These are phyloP conservation scores for Protea cynaroides DNA, from an alignment of 164 flowering plant genomes.

Conservation along the genomic window DNA sequence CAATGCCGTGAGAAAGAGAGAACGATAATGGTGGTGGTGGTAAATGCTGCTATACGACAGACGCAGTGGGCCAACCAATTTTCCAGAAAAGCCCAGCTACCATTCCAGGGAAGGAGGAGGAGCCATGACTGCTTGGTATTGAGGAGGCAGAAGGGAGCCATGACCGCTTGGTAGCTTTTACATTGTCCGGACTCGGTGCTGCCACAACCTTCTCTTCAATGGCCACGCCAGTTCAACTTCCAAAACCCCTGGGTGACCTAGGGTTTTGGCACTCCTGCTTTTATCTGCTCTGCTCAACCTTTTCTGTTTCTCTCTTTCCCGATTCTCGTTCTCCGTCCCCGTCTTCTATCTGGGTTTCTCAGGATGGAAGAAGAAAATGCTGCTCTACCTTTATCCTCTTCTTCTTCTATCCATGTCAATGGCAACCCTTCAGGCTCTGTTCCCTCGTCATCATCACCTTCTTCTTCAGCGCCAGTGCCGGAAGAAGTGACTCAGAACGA, in stretches of 20 bases:
- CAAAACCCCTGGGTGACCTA: background rate
- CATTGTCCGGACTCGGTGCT: background rate
- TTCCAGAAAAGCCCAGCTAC: slow-evolving; percentile 1
- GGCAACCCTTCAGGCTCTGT: background rate
- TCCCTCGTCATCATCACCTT: slow-evolving; percentile 17
- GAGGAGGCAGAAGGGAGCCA: background rate
- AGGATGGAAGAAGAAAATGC: slow-evolving; percentile 27
- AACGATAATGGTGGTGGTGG: too few species aligned
- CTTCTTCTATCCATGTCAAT: slow-evolving; percentile 8
- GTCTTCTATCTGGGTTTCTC: background rate
- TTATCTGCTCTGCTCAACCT: background rate
- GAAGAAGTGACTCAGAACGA: slow-evolving; percentile 7
- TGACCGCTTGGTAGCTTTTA: slow-evolving; percentile 16
- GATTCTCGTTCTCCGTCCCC: background rate
- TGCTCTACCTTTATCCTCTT: slow-evolving; percentile 5
- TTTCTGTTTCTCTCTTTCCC: background rate
- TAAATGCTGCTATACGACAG: too few species aligned
- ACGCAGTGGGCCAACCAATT: too few species aligned
- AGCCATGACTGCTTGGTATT: slow-evolving; percentile 16
- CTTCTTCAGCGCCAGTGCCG: slow-evolving; percentile 13
- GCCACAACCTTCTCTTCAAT: background rate
- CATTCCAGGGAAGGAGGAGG: slow-evolving; percentile 2
- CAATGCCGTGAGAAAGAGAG: too few species aligned
- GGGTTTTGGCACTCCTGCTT: background rate
- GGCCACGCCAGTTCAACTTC: background rate